Conservation (phyloP, 208 protist species). For the Wallacemonas sp. region DNA sequence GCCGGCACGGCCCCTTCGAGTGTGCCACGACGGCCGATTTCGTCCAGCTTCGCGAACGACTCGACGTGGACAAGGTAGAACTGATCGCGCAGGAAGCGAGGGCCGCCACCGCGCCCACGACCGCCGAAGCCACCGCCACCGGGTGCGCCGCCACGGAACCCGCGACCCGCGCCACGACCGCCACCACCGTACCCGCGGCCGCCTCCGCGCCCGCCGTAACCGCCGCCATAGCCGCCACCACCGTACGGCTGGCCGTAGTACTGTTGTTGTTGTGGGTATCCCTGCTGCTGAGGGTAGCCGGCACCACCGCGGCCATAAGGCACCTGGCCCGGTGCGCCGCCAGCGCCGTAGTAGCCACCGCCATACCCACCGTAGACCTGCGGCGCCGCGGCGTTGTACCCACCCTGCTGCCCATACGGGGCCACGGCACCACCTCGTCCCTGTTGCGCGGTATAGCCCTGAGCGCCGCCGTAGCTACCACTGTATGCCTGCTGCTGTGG, state of each 20-base stretch:
- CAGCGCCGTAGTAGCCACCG: constrained; percentile 25
- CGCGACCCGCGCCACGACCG: constrained; percentile 13
- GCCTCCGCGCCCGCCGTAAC: constrained; percentile 12
- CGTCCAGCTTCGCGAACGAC: constrained; percentile 64
- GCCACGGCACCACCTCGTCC: neutral
- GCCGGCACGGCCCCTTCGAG: constrained; percentile 42
- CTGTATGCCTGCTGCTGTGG: constrained; percentile 5
- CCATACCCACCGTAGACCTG: constrained; percentile 11
- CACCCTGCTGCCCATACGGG: neutral
- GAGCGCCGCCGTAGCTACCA: neutral
- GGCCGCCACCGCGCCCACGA: constrained; percentile 13
- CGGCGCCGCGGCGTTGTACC: neutral
- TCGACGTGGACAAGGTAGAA: constrained; percentile 70
- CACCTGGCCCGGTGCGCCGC: neutral
- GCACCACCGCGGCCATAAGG: constrained; percentile 1
- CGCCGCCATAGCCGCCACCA: constrained; percentile 6
- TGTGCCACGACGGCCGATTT: constrained; percentile 50
- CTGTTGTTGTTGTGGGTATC: constrained; percentile 9
- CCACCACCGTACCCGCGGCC: constrained; percentile 20
- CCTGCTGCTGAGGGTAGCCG: neutral
- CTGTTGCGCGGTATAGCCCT: constrained; percentile 4
- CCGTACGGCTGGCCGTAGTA: constrained; percentile 19
- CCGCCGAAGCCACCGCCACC: constrained; percentile 20
- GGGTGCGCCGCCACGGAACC: constrained; percentile 13
- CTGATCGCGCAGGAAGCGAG: constrained; percentile 6